Evolutionary conservation across 2,329 filamentous ascomycete genomes (phyloP).

Genomic region (Aspergillus japonicus): DNA sequence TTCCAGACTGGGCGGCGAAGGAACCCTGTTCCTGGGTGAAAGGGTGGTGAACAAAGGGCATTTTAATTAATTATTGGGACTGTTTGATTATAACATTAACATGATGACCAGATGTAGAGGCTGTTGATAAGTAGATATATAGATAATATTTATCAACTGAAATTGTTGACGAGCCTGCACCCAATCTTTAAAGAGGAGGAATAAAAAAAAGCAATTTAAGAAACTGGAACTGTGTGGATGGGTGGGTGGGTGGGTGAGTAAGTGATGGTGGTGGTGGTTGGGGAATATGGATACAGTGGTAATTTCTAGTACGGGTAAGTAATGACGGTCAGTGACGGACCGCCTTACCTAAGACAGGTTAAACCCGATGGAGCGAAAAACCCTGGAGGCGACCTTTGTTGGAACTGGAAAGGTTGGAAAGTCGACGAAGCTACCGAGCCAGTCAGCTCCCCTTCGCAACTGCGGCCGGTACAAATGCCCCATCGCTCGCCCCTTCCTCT

Average conservation of each 20-base stretch:
- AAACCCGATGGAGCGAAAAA: conserved; percentile 14
- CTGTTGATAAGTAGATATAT: too few relatives aligned
- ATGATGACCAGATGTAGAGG: too few relatives aligned
- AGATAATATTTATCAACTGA: not conserved
- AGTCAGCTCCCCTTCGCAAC: conserved; percentile 24
- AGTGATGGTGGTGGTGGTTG: too few relatives aligned
- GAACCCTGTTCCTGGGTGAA: not conserved
- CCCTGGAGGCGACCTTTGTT: conserved; percentile 17
- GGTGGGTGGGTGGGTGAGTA: too few relatives aligned
- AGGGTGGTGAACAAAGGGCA: not conserved
- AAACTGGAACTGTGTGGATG: too few relatives aligned
- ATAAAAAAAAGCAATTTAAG: too few relatives aligned
- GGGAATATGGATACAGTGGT: too few relatives aligned
- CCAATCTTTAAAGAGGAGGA: too few relatives aligned
- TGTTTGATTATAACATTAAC: too few relatives aligned
- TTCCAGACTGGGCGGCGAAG: conserved; percentile 4
- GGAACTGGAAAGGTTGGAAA: conserved; percentile 18
- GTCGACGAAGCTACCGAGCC: conserved; percentile 18
- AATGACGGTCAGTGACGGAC: not conserved
- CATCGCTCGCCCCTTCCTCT: conserved; percentile 38
- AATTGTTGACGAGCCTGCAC: too few relatives aligned
- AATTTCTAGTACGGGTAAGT: too few relatives aligned
- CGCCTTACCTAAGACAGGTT: conserved; percentile 1
- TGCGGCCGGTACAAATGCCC: conserved; percentile 41
- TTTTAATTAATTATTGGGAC: too few relatives aligned